These are phyloP conservation scores for Beauveria sp. DNA, from an alignment of 2,329 filamentous ascomycete genomes.

Conservation along the genomic window DNA sequence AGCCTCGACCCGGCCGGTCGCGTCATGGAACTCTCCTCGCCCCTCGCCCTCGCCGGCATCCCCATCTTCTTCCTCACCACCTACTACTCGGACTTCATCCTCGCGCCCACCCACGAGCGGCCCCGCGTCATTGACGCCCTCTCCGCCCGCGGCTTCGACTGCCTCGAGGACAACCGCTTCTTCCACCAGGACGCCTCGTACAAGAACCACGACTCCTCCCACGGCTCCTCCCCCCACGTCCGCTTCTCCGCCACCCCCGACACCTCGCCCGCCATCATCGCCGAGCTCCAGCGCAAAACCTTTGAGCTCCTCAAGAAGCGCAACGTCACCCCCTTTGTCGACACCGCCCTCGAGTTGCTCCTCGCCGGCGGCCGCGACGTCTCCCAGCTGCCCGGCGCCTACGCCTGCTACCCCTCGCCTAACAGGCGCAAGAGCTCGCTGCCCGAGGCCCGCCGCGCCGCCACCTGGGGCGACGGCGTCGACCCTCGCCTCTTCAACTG, in stretches of 20 bases:
- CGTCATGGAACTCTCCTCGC: constrained; percentile 85
- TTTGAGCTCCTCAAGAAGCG: constrained; percentile 76
- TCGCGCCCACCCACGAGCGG: constrained; percentile 72
- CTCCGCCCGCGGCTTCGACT: constrained; percentile 72
- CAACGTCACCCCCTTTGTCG: constrained; percentile 65
- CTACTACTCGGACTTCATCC: constrained; percentile 95
- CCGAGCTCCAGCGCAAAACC: constrained; percentile 74
- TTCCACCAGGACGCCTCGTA: constrained; percentile 41
- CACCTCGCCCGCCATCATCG: constrained; percentile 69
- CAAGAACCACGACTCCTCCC: constrained; percentile 20
- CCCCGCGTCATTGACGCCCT: constrained; percentile 69
- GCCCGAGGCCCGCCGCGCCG: constrained; percentile 23
- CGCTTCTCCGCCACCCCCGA: constrained; percentile 45
- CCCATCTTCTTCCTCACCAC: constrained; percentile 98
- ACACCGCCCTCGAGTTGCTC: constrained; percentile 61
- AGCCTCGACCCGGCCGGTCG: constrained; percentile 86
- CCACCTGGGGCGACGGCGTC: constrained; percentile 50
- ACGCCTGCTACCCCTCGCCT: constrained; percentile 29
- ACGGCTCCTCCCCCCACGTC: constrained; percentile 17
- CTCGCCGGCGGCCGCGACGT: constrained; percentile 67
- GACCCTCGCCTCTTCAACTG: constrained; percentile 57
- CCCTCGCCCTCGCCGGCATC: constrained; percentile 83
- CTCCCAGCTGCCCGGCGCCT: constrained; percentile 30
- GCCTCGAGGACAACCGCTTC: constrained; percentile 65
- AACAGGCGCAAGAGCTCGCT: constrained; percentile 29